Base-by-base conservation (phyloP, 2,329 filamentous ascomycete species). In the Intubia oerlemansii region DNA sequence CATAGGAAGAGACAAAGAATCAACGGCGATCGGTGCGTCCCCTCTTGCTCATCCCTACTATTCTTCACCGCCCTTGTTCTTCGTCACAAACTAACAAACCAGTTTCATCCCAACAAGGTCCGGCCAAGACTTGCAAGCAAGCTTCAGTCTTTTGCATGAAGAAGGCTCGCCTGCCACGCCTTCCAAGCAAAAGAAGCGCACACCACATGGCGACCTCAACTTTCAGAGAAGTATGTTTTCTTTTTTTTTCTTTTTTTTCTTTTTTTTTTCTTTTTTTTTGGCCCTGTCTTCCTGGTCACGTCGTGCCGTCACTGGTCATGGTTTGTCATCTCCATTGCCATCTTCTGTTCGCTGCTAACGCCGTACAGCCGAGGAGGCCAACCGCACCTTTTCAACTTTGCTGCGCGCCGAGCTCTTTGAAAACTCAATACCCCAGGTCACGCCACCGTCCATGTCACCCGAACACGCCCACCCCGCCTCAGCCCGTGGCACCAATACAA, bases 61-160 rank as follows among this genome's bases (percentile, higher is more conserved):
- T n/a, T n/a, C n/a, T n/a, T n/a, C n/a, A n/a, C n/a, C n/a, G n/a
- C n/a, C n/a, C n/a, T 14, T 3, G 24, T 7, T 15, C 10, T 22
- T 15, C 7, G 3, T 20, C 30, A 30, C n/a, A 32, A 24, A 25
- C 12, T 20, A 10, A 28, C 13, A 2, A 3, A 5, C 23, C 45
- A 91, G 88, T 42, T 98, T 98, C 47, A 95, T 98, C 40, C 88
- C 88, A 17, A 90, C 88, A 41, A 69, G 88, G 24, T 75, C 84
- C 38, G 88, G 85, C 5, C 82, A 92, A 49, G 88, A 98, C 50
- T 58, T 95, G 15, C 78, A 85, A 47, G 82, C 85, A 30, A 90
- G 82, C 49, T 95, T 88, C 52, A 92, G 73, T 46, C 57, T 95
- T 31, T 60, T 95, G 17, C 79, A 91, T 44, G 85, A 93, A 36